A percentile compares a stretch with the other conserved stretches of the same genome.
Evolutionary conservation across 2,329 filamentous ascomycete genomes (phyloP).

Genomic region (Intubia oerlemansii): DNA sequence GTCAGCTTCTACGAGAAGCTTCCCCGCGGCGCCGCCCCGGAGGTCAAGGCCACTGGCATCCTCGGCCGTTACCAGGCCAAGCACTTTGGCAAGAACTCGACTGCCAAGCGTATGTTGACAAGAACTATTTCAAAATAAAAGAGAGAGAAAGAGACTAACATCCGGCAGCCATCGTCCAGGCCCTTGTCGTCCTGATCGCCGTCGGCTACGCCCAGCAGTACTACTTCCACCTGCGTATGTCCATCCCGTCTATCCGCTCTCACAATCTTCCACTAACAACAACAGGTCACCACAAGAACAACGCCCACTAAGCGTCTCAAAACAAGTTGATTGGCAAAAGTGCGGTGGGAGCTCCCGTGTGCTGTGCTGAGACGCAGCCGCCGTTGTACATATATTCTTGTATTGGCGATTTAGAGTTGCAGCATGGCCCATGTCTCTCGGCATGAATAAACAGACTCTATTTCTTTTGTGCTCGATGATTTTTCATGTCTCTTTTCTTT

Average conservation of each 20-base stretch:
- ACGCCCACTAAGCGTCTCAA: constrained; percentile 69
- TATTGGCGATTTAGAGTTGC: constrained; percentile 20
- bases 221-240: constrained; percentile 98
- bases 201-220: constrained; percentile 95
- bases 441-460: no score
- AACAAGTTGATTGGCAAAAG: no score
- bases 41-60: constrained; percentile 60
- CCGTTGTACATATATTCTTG: constrained; percentile 14
- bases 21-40: constrained; percentile 75
- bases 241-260: neutral
- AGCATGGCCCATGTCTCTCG: no score
- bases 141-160: constrained; percentile 4
- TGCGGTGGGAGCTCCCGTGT: no score
- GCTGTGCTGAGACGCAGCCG: no score
- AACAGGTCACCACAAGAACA: constrained; percentile 99
- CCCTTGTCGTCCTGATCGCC: constrained; percentile 53
- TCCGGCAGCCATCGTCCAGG: constrained; percentile 68
- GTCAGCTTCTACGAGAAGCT: constrained; percentile 99
- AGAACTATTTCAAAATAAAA: no score
- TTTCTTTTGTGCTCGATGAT: no score
- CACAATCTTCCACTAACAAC: neutral
- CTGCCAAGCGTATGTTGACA: constrained; percentile 56
- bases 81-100: constrained; percentile 92
- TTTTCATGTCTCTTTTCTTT: no score
- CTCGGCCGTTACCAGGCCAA: constrained; percentile 66